Base-by-base conservation (phyloP, 116 monocot species). In the Thalassia testudinum region DNA sequence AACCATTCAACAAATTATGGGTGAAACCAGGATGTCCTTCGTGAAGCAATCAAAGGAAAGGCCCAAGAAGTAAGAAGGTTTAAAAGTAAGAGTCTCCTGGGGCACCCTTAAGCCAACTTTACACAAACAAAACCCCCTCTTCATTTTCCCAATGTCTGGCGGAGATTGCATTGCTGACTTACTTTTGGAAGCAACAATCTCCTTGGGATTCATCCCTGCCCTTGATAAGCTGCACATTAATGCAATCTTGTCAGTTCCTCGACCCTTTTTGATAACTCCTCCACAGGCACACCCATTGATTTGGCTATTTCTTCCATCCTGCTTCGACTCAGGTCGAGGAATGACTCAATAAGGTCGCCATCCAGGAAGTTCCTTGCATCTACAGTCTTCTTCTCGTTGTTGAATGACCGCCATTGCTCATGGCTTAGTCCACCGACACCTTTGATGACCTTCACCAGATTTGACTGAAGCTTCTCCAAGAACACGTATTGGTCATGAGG, bases 221-320 rank as follows among this genome's bases (percentile, higher is more conserved):
- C 30, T 34, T 5, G 10, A 10, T 3, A 34, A 5, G 10, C 30
- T 34, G 30, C 10, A 10, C 15, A 20, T 73, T 48, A 97, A 29
- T 97, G 95, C 62, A 97, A 68, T 59, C 95, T 85, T 1, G 88
- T 88, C 43, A 97, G 61, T 66, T 88, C 95, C 57, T 97, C 95
- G n/a, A 97, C 89, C 52, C 68, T 82, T 72, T 77, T 97, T 70
- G 74, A 97, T 1, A 97, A 72, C 37, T 97, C 95, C 67, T 97
- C 95, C 6, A 85, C 74, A 0, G 81, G 52, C 19, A 79, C 88
- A 18, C 62, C 76, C 79, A 97, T 77, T 1, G 65, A 48, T 10
- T 69, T 76, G 0, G 95, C 72, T 37, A 97, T 71, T 43, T 88
- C 89, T 5, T 84, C 80, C 95, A 97, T 97, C 51, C 70, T 52